Percentiles rank a stretch among this genome's conserved stretches.
Conservation (phyloP, 2,329 filamentous ascomycete genomes). For the Pyricularia sp. region DNA sequence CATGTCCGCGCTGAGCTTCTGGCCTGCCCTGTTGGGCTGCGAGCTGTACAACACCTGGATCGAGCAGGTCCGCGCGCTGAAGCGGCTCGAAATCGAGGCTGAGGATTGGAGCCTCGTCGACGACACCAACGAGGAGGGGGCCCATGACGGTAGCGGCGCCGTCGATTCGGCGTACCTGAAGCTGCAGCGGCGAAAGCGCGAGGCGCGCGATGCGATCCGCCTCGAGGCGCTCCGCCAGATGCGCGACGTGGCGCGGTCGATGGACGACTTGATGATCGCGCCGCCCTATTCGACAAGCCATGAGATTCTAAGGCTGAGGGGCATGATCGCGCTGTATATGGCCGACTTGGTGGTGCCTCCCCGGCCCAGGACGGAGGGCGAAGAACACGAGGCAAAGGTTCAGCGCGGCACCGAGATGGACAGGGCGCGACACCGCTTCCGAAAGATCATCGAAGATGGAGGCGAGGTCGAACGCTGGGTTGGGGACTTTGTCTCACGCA, state of each 20-base stretch:
- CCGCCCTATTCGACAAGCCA: slow-evolving; percentile 61
- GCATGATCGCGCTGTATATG: slow-evolving; percentile 66
- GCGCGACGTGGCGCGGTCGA: slow-evolving; percentile 52
- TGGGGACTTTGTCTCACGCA: slow-evolving; percentile 16
- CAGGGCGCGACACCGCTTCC: slow-evolving; percentile 27
- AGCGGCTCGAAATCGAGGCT: slow-evolving; percentile 21
- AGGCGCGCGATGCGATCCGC: slow-evolving; percentile 30
- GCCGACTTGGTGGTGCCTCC: slow-evolving; percentile 52
- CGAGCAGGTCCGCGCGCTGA: slow-evolving; percentile 39
- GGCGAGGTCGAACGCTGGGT: slow-evolving; percentile 22
- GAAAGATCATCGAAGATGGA: slow-evolving; percentile 22
- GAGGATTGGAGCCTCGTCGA: slow-evolving; percentile 18
- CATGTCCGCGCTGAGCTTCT: slow-evolving; percentile 65
- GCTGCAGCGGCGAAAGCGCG: slow-evolving; percentile 13
- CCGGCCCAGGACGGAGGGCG: slow-evolving; percentile 15
- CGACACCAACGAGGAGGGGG: slow-evolving; percentile 11
- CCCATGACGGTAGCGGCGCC: slow-evolving; percentile 12
- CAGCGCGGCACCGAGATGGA: slow-evolving; percentile 24
- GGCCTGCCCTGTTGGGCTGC: slow-evolving; percentile 68
- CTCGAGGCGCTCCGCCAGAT: slow-evolving; percentile 47
- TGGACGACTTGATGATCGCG: slow-evolving; percentile 61
- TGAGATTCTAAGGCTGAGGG: slow-evolving; percentile 61
- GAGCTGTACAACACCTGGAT: slow-evolving; percentile 70
- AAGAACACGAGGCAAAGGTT: slow-evolving; percentile 18
- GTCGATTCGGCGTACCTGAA: slow-evolving; percentile 9